Percentiles rank a stretch among this genome's conserved stretches.
These are phyloP conservation scores for Venturia oleaginea DNA, from an alignment of 2,329 filamentous ascomycete species.

Conservation along the genomic window DNA sequence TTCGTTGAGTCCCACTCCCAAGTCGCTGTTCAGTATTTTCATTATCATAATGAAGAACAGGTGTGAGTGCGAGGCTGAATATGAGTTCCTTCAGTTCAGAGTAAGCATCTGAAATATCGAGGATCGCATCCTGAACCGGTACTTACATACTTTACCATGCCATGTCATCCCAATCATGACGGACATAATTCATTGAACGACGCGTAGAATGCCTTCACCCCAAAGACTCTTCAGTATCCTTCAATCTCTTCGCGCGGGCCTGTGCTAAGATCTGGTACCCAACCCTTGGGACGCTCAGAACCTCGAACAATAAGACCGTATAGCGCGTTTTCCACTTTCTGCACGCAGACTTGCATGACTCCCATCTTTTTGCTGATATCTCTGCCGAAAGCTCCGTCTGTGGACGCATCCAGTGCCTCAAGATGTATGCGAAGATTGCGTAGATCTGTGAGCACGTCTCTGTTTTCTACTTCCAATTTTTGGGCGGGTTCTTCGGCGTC, in stretches of 20 bases:
- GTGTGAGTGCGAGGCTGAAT: background rate
- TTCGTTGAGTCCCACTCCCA: too few species aligned
- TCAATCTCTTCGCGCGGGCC: slow-evolving; percentile 5
- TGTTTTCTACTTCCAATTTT: slow-evolving; percentile 22
- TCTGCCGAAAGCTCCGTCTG: slow-evolving; percentile 44
- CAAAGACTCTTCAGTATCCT: slow-evolving; percentile 1
- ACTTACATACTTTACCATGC: background rate
- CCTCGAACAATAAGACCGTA: slow-evolving; percentile 85
- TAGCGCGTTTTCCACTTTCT: slow-evolving; percentile 84
- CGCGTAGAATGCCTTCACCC: background rate
- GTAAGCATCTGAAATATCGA: background rate
- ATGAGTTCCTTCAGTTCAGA: background rate
- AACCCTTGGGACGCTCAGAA: slow-evolving; percentile 80
- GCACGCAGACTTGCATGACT: slow-evolving; percentile 78
- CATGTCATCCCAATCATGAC: background rate
- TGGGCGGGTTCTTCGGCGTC: slow-evolving; percentile 12
- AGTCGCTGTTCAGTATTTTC: background rate
- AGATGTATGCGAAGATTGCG: slow-evolving; percentile 67
- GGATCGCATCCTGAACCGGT: background rate
- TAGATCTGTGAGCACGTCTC: slow-evolving; percentile 71
- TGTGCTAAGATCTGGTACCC: slow-evolving; percentile 61
- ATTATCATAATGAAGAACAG: background rate
- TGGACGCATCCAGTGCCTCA: slow-evolving; percentile 58
- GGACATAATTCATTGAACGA: background rate
- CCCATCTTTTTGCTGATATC: slow-evolving; percentile 72